Evolutionary conservation across 179 eudicot genomes (phyloP).

Genomic region (Heliamphora pulchella): DNA sequence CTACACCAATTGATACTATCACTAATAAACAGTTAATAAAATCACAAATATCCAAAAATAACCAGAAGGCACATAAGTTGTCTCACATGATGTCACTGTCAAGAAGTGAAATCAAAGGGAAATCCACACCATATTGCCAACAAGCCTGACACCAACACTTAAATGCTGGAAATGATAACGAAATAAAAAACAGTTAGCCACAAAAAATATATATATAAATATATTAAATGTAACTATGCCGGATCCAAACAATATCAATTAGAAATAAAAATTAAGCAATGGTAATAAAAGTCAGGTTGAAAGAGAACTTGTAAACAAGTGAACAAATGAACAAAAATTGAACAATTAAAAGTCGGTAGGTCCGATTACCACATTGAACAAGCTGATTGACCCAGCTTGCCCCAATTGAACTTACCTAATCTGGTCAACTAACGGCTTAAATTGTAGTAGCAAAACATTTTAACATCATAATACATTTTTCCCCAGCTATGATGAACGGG

Average conservation of each 20-base stretch:
- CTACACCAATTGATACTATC: conserved; percentile 39
- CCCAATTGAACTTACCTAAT: neutral
- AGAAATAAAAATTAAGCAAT: too few relatives aligned
- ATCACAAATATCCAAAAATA: conserved; percentile 5
- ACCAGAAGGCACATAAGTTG: conserved; percentile 8
- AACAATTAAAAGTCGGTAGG: neutral
- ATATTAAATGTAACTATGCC: neutral
- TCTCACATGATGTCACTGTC: conserved; percentile 89
- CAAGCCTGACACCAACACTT: conserved; percentile 99
- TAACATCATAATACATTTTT: neutral
- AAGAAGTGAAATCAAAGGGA: conserved; percentile 56
- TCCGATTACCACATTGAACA: neutral
- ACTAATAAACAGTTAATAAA: conserved; percentile 8
- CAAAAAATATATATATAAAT: neutral
- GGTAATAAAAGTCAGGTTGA: neutral
- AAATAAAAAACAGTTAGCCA: conserved; percentile 2
- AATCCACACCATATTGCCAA: conserved; percentile 63
- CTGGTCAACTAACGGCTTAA: neutral
- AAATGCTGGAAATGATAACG: conserved; percentile 49
- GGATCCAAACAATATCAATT: neutral
- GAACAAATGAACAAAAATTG: neutral
- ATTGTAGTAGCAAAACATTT: neutral
- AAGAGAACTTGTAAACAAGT: neutral
- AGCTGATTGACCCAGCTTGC: conserved; percentile 4
- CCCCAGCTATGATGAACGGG: neutral